Conservation (phyloP, 257 asterid species). For the Galeopsis tetrahit region DNA sequence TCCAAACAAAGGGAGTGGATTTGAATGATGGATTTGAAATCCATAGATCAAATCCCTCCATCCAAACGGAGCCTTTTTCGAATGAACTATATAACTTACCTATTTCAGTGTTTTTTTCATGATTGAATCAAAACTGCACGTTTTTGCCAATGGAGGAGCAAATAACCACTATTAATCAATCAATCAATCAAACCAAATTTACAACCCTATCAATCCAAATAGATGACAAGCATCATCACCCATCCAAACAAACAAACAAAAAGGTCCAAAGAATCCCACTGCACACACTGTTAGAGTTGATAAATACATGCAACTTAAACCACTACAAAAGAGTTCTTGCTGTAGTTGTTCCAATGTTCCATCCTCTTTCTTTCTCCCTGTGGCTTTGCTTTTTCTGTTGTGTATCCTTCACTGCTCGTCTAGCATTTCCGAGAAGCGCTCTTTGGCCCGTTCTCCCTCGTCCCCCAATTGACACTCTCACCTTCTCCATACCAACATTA, state of each 20-base stretch:
- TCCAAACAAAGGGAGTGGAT: too few relatives aligned
- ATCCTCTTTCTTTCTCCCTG: constrained; percentile 83
- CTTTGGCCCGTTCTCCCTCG: constrained; percentile 75
- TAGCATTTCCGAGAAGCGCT: constrained; percentile 59
- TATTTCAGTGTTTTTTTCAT: too few relatives aligned
- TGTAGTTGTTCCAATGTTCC: constrained; percentile 75
- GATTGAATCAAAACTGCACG: too few relatives aligned
- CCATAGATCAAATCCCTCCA: too few relatives aligned
- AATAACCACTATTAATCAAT: not conserved
- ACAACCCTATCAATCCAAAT: constrained; percentile 24
- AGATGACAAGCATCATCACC: constrained; percentile 47
- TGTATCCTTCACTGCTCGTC: constrained; percentile 63
- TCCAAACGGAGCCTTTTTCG: too few relatives aligned
- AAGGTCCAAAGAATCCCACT: constrained; percentile 4
- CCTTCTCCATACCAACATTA: constrained; percentile 85
- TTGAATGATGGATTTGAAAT: too few relatives aligned
- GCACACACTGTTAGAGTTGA: constrained; percentile 27
- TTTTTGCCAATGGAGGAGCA: too few relatives aligned
- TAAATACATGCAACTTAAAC: constrained; percentile 32
- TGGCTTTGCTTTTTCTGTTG: constrained; percentile 65
- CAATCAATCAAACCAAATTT: constrained; percentile 17
- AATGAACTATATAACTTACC: too few relatives aligned
- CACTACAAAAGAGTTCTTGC: constrained; percentile 57
- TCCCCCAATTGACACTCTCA: constrained; percentile 85
- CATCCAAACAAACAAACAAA: constrained; percentile 11